Evolutionary conservation across 768 basidiomycete species (phyloP), one percentile per base, ranked within the genome.

Genomic region (Xerocomus spinulosus): DNA sequence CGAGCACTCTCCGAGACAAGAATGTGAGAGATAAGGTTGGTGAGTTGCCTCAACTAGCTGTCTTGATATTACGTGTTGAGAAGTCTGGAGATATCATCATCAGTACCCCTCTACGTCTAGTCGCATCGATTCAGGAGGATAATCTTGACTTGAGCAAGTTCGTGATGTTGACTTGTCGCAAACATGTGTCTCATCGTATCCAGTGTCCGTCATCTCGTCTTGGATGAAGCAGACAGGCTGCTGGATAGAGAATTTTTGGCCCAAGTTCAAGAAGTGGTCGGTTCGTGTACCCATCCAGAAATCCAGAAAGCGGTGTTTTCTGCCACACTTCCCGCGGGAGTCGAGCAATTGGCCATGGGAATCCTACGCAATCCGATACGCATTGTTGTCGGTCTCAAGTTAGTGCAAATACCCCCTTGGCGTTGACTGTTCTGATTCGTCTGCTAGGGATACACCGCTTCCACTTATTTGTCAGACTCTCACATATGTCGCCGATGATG

Each of bases 351-450:
- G 23, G 92, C 92, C 0, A 83, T 92, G 80, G 76, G 76, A 20
- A 87, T 94, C 76, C 74, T 98, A 26, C 75, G 74, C 5, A 81
- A 95, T 59, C 91, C 92, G 4, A 83, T 97, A 43, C 82, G 96
- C 9, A 81, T 97, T 10, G 91, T 98, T n/a, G 93, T 97, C 24
- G 96, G 96, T 29, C 72, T 95, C 40, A 99, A 97, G 94, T 94
- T 52, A 55, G 90, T 57, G 38, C 14, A 21, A 17, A 45, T 8
- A 9, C 24, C 34, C 12, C 24, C 23, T 36, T 50, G 10, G 23
- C 32, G 36, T 41, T n/a, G 34, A 45, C 25, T 23, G 14, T 45
- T 46, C 45, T 64, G 45, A 68, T 35, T 2, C 20, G 4, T 26
- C 28, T 33, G 33, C 28, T 57, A 96, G 94, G 69, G 96, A 99